Percentiles rank a stretch among this genome's conserved stretches.
phyloP scores from a whole-genome alignment of 1,139 yeast genomes.

The Blastobotrys serpentis region DNA sequence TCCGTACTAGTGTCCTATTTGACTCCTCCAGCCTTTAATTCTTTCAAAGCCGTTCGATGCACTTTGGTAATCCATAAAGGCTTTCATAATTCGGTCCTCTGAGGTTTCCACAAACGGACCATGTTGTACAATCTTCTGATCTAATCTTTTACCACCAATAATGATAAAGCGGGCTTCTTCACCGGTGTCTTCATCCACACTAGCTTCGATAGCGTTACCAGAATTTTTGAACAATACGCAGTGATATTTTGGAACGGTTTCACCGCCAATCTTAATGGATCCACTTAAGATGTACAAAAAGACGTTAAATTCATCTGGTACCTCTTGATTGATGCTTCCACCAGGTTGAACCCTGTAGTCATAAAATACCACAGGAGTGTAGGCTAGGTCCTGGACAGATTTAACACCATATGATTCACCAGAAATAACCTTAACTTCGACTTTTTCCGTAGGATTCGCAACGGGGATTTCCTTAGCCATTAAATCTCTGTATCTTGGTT shows the following conservation, averaged over 20 bases:
- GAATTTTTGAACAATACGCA: conserved; percentile 45
- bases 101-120: conserved; percentile 89
- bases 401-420: conserved; percentile 76
- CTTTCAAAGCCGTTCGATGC: conserved; percentile 74
- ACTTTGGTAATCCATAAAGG: conserved; percentile 66
- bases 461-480: conserved; percentile 69
- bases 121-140: conserved; percentile 79
- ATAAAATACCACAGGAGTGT: conserved; percentile 79
- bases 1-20: conserved; percentile 46
- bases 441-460: conserved; percentile 64
- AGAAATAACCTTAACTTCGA: conserved; percentile 68
- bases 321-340: conserved; percentile 59
- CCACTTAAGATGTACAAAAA: conserved; percentile 75
- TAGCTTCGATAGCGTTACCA: conserved; percentile 32
- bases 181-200: conserved; percentile 29
- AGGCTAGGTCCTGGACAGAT: conserved; percentile 73
- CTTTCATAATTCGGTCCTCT: conserved; percentile 60
- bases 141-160: conserved; percentile 72
- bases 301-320: conserved; percentile 65
- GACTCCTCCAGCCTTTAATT: conserved; percentile 64
- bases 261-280: conserved; percentile 42
- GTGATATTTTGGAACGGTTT: conserved; percentile 46
- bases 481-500: conserved; percentile 82
- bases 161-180: conserved; percentile 57
- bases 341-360: conserved; percentile 67